Conservation (phyloP, 768 basidiomycete genomes). For the Lactifluus volemus region DNA sequence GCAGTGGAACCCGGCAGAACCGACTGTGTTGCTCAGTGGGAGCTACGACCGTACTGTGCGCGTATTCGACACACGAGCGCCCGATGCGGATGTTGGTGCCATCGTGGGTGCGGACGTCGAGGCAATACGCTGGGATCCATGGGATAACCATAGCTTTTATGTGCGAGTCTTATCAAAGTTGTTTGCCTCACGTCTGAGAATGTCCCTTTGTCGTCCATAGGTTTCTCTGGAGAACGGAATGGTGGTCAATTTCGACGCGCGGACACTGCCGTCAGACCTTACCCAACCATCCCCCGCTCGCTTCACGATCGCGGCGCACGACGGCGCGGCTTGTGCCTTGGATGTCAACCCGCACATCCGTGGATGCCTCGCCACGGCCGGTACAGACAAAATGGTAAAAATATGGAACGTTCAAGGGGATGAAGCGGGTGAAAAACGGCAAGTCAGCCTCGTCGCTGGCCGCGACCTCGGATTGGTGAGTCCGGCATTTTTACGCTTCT, state of each 20-base stretch:
- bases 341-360: constrained; percentile 87
- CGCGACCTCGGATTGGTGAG: constrained; percentile 86
- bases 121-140: constrained; percentile 91
- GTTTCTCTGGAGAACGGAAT: constrained; percentile 93
- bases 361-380: constrained; percentile 90
- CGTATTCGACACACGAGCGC: constrained; percentile 85
- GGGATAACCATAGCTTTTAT: constrained; percentile 81
- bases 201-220: constrained; percentile 31
- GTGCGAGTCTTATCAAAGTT: constrained; percentile 35
- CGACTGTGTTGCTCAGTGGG: constrained; percentile 85
- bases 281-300: constrained; percentile 55
- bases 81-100: constrained; percentile 75
- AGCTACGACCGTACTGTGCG: constrained; percentile 94
- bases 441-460: constrained; percentile 77
- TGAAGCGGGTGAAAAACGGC: constrained; percentile 49
- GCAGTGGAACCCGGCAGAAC: constrained; percentile 87
- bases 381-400: constrained; percentile 91
- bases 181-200: neutral
- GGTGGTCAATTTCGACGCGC: constrained; percentile 86
- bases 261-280: constrained; percentile 68
- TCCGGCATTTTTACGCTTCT: constrained; percentile 6
- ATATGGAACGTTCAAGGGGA: constrained; percentile 86
- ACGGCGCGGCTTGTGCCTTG: constrained; percentile 79
- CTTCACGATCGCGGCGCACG: constrained; percentile 91
- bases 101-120: constrained; percentile 89